phyloP scores from a whole-genome alignment of 768 basidiomycete species.

The Kondoa subrosea region DNA sequence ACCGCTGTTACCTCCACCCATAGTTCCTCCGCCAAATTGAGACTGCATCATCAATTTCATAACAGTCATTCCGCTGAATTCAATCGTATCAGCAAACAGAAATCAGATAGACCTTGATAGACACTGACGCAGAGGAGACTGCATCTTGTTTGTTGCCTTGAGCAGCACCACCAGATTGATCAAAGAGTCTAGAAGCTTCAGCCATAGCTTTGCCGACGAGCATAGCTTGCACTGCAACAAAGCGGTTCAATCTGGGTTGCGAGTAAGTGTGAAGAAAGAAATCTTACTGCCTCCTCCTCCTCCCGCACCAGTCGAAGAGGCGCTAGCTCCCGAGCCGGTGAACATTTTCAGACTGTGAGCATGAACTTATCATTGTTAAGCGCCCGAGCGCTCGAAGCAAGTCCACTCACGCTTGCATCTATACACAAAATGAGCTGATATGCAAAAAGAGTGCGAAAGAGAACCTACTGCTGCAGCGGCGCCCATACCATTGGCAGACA shows the following conservation, averaged over 20 bases:
- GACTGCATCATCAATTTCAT: neutral
- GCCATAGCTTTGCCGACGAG: slow-evolving; percentile 67
- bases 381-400: neutral
- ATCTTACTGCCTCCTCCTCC: too few relatives aligned
- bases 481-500: slow-evolving; percentile 50
- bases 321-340: neutral
- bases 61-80: neutral
- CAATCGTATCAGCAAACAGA: neutral
- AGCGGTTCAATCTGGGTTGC: neutral
- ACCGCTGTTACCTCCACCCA: too few relatives aligned
- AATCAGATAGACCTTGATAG: neutral
- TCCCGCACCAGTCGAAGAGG: too few relatives aligned
- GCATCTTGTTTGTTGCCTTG: slow-evolving; percentile 47
- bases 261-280: too few relatives aligned
- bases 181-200: slow-evolving; percentile 48
- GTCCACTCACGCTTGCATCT: too few relatives aligned
- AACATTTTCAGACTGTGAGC: slow-evolving; percentile 5
- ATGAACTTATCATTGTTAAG: neutral
- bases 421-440: too few relatives aligned
- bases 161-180: slow-evolving; percentile 46
- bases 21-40: too few relatives aligned
- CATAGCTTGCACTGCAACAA: neutral
- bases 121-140: slow-evolving; percentile 63
- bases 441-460: slow-evolving; percentile 8
- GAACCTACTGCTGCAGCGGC: slow-evolving; percentile 58